These are phyloP conservation scores for Rhizophagus sp. DNA, from an alignment of 192 early-diverging fungal genomes.

Conservation along the genomic window DNA sequence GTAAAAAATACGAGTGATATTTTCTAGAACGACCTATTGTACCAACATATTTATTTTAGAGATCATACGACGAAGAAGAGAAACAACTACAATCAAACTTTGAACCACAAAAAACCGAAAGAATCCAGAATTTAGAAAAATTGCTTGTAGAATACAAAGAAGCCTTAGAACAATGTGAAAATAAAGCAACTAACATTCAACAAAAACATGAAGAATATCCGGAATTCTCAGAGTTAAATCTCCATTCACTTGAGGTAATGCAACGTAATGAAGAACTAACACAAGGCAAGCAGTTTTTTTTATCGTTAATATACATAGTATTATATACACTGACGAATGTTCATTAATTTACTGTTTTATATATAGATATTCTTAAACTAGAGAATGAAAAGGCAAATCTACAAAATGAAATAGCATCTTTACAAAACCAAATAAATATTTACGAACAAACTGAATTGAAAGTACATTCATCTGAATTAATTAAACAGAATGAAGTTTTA, in stretches of 20 bases:
- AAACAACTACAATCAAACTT: background rate
- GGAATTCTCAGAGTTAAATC: background rate
- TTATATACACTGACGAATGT: too few relatives aligned
- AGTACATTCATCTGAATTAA: constrained; percentile 12
- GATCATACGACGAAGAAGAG: background rate
- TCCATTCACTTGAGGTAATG: background rate
- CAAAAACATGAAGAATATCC: background rate
- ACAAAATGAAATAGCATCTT: constrained; percentile 4
- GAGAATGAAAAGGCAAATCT: background rate
- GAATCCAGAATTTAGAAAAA: constrained; percentile 14
- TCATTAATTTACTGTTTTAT: background rate
- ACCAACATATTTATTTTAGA: background rate
- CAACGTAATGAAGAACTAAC: constrained; percentile 2
- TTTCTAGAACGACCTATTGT: background rate
- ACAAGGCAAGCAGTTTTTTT: background rate
- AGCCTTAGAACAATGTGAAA: background rate
- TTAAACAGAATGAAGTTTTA: constrained; percentile 12
- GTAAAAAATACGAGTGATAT: background rate
- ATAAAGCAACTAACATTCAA: background rate
- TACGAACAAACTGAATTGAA: background rate
- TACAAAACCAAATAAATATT: constrained; percentile 6
- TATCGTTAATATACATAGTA: background rate
- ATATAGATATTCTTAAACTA: background rate
- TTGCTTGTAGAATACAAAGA: constrained; percentile 2
- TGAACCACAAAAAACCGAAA: background rate